phyloP scores from a whole-genome alignment of 805 yeast species.

The Candida sakaeoensis region DNA sequence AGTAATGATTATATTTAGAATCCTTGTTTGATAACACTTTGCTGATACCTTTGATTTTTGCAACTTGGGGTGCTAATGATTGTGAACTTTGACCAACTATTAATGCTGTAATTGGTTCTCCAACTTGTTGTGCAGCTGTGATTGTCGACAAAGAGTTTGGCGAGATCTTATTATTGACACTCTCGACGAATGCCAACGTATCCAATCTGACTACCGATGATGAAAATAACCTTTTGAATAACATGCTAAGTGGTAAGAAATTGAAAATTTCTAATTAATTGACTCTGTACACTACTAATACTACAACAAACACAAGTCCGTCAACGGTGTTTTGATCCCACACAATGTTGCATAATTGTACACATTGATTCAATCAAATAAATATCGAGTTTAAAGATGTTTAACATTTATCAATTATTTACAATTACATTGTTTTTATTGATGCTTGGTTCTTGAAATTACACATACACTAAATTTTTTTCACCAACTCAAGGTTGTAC shows the following conservation, averaged over 20 bases:
- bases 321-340: slow-evolving; percentile 2
- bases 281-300: slow-evolving; percentile 1
- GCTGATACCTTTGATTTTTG: slow-evolving; percentile 50
- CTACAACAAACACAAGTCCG: slow-evolving; percentile 1
- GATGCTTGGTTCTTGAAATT: no score
- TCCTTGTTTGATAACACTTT: slow-evolving; percentile 59
- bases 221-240: slow-evolving; percentile 46
- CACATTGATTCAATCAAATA: no score
- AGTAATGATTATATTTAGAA: slow-evolving; percentile 56
- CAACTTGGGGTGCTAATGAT: slow-evolving; percentile 39
- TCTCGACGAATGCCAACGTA: slow-evolving; percentile 76
- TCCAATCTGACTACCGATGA: slow-evolving; percentile 19
- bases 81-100: slow-evolving; percentile 65
- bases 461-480: no score
- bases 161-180: slow-evolving; percentile 49
- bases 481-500: no score
- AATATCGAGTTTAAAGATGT: no score
- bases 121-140: slow-evolving; percentile 72
- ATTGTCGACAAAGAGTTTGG: slow-evolving; percentile 71
- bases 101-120: slow-evolving; percentile 77
- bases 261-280: not conserved
- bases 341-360: not conserved
- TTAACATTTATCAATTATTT: no score
- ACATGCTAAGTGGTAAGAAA: slow-evolving; percentile 1
- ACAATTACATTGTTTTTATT: no score